These are phyloP conservation scores for Zymoseptoria brevis DNA, from an alignment of 2,329 filamentous ascomycete genomes.

Conservation along the genomic window DNA sequence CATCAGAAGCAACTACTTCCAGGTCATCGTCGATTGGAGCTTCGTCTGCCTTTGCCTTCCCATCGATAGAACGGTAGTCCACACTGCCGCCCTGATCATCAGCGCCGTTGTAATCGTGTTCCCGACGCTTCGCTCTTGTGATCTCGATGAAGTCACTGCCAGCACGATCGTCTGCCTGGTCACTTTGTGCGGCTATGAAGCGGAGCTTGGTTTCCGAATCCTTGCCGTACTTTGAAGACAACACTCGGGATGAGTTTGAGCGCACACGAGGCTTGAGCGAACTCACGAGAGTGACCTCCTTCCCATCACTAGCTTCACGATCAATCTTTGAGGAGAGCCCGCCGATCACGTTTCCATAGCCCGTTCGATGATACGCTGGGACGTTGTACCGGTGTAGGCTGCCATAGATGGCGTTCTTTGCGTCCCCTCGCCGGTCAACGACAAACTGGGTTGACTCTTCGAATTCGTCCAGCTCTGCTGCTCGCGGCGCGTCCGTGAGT, in stretches of 20 bases:
- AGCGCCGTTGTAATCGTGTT: constrained; percentile 12
- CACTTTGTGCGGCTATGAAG: constrained; percentile 4
- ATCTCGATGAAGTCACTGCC: constrained; percentile 16
- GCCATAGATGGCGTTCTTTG: constrained; percentile 66
- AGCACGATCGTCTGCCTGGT: not conserved
- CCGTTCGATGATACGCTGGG: constrained; percentile 61
- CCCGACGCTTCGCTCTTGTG: constrained; percentile 11
- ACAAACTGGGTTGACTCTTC: constrained; percentile 42
- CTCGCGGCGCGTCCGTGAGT: not conserved
- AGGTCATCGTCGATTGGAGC: constrained; percentile 31
- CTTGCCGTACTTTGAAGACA: constrained; percentile 11
- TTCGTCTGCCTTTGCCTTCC: constrained; percentile 19
- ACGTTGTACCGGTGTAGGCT: constrained; percentile 63
- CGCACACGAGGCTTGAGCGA: not conserved
- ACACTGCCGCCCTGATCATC: constrained; percentile 13
- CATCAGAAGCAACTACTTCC: constrained; percentile 26
- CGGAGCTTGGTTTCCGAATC: constrained; percentile 2
- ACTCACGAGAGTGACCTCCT: constrained; percentile 7
- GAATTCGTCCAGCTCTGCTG: constrained; percentile 9
- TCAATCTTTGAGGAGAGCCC: constrained; percentile 56
- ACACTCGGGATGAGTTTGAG: constrained; percentile 2
- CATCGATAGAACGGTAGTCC: constrained; percentile 35
- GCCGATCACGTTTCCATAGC: constrained; percentile 64
- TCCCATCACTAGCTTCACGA: constrained; percentile 50
- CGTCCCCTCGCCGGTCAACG: constrained; percentile 69